A percentile compares a stretch with the other conserved stretches of the same genome.
phyloP scores from a whole-genome alignment of 371 early-diverging fungal genomes.

The Mortierella sp. region DNA sequence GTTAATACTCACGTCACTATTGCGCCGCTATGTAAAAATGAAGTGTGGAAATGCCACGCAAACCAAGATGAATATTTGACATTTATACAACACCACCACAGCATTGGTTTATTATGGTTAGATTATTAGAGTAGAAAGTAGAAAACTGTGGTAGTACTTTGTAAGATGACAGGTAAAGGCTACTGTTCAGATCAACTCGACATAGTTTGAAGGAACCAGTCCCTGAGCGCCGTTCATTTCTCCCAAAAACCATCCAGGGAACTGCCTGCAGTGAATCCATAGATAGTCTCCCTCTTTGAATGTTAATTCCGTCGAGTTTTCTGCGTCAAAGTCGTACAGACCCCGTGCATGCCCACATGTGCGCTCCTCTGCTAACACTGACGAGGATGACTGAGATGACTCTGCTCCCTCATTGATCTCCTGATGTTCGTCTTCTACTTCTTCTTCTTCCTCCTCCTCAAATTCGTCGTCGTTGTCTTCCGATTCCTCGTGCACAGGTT shows the following conservation, averaged over 20 bases:
- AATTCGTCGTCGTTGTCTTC: slow-evolving; percentile 55
- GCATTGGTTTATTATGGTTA: too few relatives aligned
- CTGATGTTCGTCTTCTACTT: slow-evolving; percentile 26
- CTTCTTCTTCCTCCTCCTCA: slow-evolving; percentile 25
- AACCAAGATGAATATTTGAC: too few relatives aligned
- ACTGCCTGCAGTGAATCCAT: slow-evolving; percentile 75
- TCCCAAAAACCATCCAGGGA: slow-evolving; percentile 82
- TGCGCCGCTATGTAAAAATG: too few relatives aligned
- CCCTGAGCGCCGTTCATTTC: slow-evolving; percentile 72
- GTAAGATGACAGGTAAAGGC: too few relatives aligned
- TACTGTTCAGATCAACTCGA: slow-evolving; percentile 61
- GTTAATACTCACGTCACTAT: too few relatives aligned
- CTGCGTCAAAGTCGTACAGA: slow-evolving; percentile 82
- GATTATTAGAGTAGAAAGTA: too few relatives aligned
- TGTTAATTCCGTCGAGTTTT: slow-evolving; percentile 74
- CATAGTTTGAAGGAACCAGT: slow-evolving; percentile 82
- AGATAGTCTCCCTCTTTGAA: slow-evolving; percentile 74
- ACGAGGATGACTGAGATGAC: not conserved
- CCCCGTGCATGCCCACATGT: slow-evolving; percentile 67
- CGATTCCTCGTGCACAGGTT: slow-evolving; percentile 38
- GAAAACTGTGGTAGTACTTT: too few relatives aligned
- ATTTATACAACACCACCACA: too few relatives aligned
- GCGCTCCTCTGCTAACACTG: slow-evolving; percentile 48
- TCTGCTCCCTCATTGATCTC: slow-evolving; percentile 4
- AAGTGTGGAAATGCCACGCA: not conserved